These are phyloP conservation scores for Blastobotrys raffinosifermentans DNA, from an alignment of 1,139 yeast genomes.

Conservation along the genomic window DNA sequence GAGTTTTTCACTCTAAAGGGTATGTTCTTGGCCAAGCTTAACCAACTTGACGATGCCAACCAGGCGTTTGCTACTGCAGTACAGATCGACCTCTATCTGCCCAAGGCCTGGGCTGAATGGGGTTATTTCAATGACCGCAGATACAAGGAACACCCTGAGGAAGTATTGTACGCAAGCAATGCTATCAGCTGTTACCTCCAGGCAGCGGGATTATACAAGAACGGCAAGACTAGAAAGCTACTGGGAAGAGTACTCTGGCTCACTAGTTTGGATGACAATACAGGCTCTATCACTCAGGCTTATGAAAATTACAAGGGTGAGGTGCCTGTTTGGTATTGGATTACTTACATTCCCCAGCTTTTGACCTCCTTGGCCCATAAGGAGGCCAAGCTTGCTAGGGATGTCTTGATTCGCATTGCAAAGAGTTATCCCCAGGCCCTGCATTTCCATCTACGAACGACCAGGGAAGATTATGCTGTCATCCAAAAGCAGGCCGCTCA, in stretches of 20 bases:
- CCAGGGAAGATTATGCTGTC: slow-evolving; percentile 88
- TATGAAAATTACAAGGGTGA: slow-evolving; percentile 93
- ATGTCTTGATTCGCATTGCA: slow-evolving; percentile 84
- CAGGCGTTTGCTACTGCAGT: slow-evolving; percentile 98
- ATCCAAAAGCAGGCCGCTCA: slow-evolving; percentile 75
- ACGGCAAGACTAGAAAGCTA: slow-evolving; percentile 81
- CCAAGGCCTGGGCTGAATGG: slow-evolving; percentile 99
- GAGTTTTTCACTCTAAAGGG: slow-evolving; percentile 97
- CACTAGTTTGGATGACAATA: slow-evolving; percentile 80
- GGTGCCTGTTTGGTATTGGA: slow-evolving; percentile 99
- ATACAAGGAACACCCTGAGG: slow-evolving; percentile 77
- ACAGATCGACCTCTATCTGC: slow-evolving; percentile 85
- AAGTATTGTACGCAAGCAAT: slow-evolving; percentile 81
- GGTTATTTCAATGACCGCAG: slow-evolving; percentile 90
- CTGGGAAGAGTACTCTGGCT: slow-evolving; percentile 91
- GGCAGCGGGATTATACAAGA: slow-evolving; percentile 95
- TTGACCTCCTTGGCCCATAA: slow-evolving; percentile 83
- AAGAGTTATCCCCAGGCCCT: slow-evolving; percentile 96
- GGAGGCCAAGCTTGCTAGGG: slow-evolving; percentile 85
- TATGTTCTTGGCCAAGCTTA: slow-evolving; percentile 88
- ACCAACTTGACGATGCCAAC: slow-evolving; percentile 90
- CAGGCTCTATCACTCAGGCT: slow-evolving; percentile 77
- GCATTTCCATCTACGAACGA: slow-evolving; percentile 91
- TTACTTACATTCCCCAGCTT: slow-evolving; percentile 91
- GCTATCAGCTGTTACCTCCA: slow-evolving; percentile 95